These are phyloP conservation scores for Corniculantispora saksenae DNA, from an alignment of 2,329 filamentous ascomycete genomes.

Conservation along the genomic window DNA sequence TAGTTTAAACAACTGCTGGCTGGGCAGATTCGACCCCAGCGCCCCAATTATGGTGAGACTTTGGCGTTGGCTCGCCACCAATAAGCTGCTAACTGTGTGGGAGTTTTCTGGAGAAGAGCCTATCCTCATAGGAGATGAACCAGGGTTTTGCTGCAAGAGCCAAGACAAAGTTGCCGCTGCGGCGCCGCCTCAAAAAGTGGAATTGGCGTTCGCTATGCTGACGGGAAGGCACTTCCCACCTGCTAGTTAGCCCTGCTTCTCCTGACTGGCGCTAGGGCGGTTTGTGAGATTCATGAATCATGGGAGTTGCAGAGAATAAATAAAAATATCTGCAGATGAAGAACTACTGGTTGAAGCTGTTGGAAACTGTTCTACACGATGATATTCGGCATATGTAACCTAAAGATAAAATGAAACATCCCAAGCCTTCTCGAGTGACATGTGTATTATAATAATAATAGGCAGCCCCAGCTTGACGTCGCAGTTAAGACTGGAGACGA, in stretches of 20 bases:
- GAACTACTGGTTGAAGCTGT: no score
- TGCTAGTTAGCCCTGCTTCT: background rate
- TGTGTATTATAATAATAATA: background rate
- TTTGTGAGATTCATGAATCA: no score
- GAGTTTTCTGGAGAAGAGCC: slow-evolving; percentile 4
- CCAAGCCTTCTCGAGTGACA: no score
- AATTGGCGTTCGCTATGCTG: slow-evolving; percentile 1
- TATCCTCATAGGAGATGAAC: background rate
- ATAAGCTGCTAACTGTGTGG: background rate
- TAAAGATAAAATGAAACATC: no score
- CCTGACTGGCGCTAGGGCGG: no score
- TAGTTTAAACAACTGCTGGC: background rate
- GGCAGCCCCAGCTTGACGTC: background rate
- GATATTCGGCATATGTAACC: no score
- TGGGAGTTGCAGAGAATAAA: no score
- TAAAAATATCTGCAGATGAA: no score
- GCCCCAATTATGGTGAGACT: slow-evolving; percentile 14
- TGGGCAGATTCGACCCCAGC: no score
- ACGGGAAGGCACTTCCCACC: background rate
- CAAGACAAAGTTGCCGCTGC: background rate
- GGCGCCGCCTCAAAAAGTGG: slow-evolving; percentile 4
- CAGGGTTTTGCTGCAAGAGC: background rate
- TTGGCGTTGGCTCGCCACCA: background rate
- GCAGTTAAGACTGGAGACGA: slow-evolving; percentile 1
- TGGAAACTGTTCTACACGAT: no score